A percentile compares a stretch with the other conserved stretches of the same genome.
These are phyloP conservation scores for Claviceps citrina DNA, from an alignment of 2,329 filamentous ascomycete species.

Conservation along the genomic window DNA sequence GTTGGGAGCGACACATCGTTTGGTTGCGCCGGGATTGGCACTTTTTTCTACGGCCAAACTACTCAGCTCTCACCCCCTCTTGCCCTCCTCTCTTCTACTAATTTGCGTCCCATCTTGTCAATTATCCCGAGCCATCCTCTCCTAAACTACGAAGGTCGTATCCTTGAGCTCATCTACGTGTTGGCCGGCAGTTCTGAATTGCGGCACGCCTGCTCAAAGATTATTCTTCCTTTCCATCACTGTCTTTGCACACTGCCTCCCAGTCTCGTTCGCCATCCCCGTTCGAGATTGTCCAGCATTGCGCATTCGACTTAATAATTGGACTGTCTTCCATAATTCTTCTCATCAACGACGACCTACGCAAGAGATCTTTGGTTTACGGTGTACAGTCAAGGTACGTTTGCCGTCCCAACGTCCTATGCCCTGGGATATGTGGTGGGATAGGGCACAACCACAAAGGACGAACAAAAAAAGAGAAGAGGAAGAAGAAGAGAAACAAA, in stretches of 20 bases:
- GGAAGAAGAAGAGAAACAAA: not conserved
- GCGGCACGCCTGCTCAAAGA: conserved; percentile 5
- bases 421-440: too few relatives aligned
- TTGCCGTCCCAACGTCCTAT: not conserved
- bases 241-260: not conserved
- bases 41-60: not conserved
- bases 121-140: not conserved
- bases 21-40: conserved; percentile 1
- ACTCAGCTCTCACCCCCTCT: not conserved
- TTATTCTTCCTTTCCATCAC: not conserved
- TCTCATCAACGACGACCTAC: conserved; percentile 2
- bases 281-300: conserved; percentile 5
- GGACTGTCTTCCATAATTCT: not conserved
- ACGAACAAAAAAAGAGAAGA: not conserved
- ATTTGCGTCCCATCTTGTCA: not conserved
- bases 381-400: conserved; percentile 20
- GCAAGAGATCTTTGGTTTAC: conserved; percentile 10
- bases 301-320: conserved; percentile 3
- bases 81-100: conserved; percentile 3
- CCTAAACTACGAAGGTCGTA: not conserved
- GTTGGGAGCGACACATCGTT: conserved; percentile 2
- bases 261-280: conserved; percentile 6
- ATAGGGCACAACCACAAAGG: not conserved
- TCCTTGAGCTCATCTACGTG: conserved; percentile 5
- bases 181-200: conserved; percentile 2